These are phyloP conservation scores for Didymella glomerata DNA, from an alignment of 2,329 filamentous ascomycete species.

Conservation along the genomic window DNA sequence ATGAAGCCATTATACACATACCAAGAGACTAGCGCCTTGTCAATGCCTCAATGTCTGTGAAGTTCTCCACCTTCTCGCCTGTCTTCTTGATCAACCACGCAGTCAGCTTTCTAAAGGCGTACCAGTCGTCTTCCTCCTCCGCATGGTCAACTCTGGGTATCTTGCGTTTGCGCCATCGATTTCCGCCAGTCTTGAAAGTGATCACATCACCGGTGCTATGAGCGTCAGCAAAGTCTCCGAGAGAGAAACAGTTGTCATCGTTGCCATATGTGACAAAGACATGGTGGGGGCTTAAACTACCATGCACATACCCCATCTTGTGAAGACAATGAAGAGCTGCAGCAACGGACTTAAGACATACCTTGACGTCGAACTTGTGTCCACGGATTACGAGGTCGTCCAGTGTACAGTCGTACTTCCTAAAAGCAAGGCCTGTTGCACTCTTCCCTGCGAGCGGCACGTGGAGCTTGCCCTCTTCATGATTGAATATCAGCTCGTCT, in stretches of 20 bases:
- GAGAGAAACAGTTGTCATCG: neutral
- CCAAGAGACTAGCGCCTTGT: neutral
- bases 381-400: constrained; percentile 5
- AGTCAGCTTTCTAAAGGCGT: neutral
- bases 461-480: neutral
- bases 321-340: constrained; percentile 2
- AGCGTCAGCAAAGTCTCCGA: neutral
- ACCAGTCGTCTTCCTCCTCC: constrained; percentile 6
- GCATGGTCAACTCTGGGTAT: neutral
- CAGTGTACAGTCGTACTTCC: constrained; percentile 14
- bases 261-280: neutral
- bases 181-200: neutral
- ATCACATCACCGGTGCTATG: neutral
- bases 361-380: constrained; percentile 1
- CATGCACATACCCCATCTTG: neutral
- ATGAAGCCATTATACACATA: neutral
- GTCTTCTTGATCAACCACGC: constrained; percentile 1
- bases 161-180: constrained; percentile 1
- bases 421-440: constrained; percentile 9
- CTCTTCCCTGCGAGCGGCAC: neutral
- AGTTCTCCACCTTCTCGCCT: neutral
- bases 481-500: neutral
- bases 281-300: constrained; percentile 1
- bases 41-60: neutral
- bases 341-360: constrained; percentile 4